Evolutionary conservation across 352 stramenopile genomes (phyloP), one percentile per base, ranked within the genome.

Genomic region (Phytophthora constricta): DNA sequence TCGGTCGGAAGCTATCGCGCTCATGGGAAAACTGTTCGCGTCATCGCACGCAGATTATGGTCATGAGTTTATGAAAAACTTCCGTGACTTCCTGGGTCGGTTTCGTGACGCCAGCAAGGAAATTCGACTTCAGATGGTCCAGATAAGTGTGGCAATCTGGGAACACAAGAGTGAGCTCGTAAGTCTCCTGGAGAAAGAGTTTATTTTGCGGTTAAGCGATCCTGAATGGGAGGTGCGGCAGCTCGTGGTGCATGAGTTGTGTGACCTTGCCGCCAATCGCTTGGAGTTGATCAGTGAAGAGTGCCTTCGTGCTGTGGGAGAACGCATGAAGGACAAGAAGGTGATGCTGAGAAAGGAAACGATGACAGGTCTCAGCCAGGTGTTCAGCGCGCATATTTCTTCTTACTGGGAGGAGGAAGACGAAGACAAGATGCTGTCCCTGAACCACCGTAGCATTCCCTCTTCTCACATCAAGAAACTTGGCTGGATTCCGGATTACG

Each of bases 321-420:
- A 96, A 55, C 86, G 89, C 10, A 93, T 96, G 86, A 95, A 95
- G 58, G 89, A 96, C 66, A 96, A 96, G 56, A 92, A 86, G 48
- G 80, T 94, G 1, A 53, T 78, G 0, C 39, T 95, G 23, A 73
- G 89, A 16, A 96, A 95, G 54, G 89, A 96, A 65, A 91, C 89
- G 10, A 96, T 96, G 89, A 96, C 89, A 13, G 89, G 89, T 0
- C 71, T 96, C 16, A 92, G 86, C 23, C 89, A 95, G 69, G 84
- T 95, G 13, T 96, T 90, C 41, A 82, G 72, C 16, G 67, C 79
- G 4, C 87, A 96, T 56, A 65, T 96, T 41, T 89, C 89, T 9
- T 59, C 73, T 0, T 79, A 76, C 20, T 92, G 84, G 85, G 68
- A 65, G 49, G 58, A 74, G 17, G 52, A 77, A 46, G 28, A 62